Percentiles rank a stretch among this genome's conserved stretches.
Evolutionary conservation across 2,329 filamentous ascomycete genomes (phyloP).

Genomic region (Fusarium sulawesiense): DNA sequence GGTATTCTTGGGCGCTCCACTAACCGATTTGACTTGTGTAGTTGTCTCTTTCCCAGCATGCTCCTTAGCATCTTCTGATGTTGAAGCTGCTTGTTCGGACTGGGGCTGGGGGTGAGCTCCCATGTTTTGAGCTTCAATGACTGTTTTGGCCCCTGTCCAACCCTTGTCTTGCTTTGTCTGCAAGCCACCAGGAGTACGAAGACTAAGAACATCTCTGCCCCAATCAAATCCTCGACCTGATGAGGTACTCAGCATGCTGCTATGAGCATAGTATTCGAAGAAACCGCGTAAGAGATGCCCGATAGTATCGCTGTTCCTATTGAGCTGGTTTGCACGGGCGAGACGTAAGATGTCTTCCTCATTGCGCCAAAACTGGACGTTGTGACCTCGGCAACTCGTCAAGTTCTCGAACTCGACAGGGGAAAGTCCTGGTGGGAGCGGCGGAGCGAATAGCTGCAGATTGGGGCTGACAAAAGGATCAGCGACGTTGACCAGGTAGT

Average conservation of each 20-base stretch:
- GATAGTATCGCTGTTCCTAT: conserved; percentile 74
- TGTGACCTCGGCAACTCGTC: conserved; percentile 68
- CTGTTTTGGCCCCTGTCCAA: conserved; percentile 86
- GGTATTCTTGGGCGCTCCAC: conserved; percentile 47
- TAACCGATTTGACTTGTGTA: conserved; percentile 23
- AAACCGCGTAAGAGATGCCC: conserved; percentile 82
- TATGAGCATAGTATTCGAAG: conserved; percentile 85
- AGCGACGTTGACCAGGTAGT: conserved; percentile 87
- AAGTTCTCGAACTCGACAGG: conserved; percentile 40
- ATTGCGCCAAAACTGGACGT: conserved; percentile 82
- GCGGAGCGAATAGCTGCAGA: conserved; percentile 71
- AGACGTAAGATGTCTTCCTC: conserved; percentile 75
- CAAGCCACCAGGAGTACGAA: conserved; percentile 77
- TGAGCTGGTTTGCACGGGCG: conserved; percentile 68
- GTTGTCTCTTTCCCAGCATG: conserved; percentile 4
- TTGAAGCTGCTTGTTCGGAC: conserved; percentile 29
- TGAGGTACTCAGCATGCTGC: conserved; percentile 63
- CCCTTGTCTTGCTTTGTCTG: conserved; percentile 81
- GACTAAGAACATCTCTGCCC: conserved; percentile 81
- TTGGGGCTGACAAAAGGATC: conserved; percentile 87
- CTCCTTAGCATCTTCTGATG: neutral
- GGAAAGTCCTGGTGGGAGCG: conserved; percentile 50
- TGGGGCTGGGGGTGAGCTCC: conserved; percentile 33
- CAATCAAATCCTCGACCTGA: conserved; percentile 76
- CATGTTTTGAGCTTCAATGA: conserved; percentile 62